phyloP scores from a whole-genome alignment of 1,284 basidiomycete species.

The Cryptococcus sp. region DNA sequence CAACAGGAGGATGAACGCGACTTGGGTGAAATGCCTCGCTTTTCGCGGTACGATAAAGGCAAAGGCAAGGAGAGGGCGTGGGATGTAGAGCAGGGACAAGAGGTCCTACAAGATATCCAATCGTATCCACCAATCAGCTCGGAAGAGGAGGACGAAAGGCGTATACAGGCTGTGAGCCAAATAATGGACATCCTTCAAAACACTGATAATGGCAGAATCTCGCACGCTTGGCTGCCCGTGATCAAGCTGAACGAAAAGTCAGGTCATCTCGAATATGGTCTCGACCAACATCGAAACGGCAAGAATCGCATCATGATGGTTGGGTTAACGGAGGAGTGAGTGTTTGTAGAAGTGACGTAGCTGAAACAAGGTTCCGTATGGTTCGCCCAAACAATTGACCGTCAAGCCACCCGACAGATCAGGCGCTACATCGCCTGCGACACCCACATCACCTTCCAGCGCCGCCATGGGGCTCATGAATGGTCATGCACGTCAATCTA shows the following conservation, averaged over 20 bases:
- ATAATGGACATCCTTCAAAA: not conserved
- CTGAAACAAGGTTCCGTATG: too few relatives aligned
- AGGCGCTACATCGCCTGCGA: too few relatives aligned
- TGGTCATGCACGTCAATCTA: too few relatives aligned
- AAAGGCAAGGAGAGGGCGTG: slow-evolving; percentile 30
- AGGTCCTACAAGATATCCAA: slow-evolving; percentile 9
- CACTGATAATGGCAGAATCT: slow-evolving; percentile 31
- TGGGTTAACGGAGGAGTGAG: not conserved
- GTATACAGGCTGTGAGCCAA: slow-evolving; percentile 41
- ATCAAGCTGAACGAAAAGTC: slow-evolving; percentile 40
- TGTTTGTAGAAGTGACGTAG: not conserved
- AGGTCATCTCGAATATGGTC: slow-evolving; percentile 22
- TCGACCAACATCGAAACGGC: not conserved
- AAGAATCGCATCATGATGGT: not conserved
- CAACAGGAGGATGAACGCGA: slow-evolving; percentile 19
- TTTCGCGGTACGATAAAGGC: not conserved
- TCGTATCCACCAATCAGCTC: slow-evolving; percentile 42
- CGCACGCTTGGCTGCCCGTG: slow-evolving; percentile 40
- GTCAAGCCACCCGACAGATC: too few relatives aligned
- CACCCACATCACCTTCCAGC: too few relatives aligned
- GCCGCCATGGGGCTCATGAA: too few relatives aligned
- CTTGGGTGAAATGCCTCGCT: slow-evolving; percentile 13
- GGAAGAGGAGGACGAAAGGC: slow-evolving; percentile 39
- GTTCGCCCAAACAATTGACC: too few relatives aligned
- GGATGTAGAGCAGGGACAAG: slow-evolving; percentile 27